These are phyloP conservation scores for Camellia sinensis DNA, from an alignment of 148 eudicot species.

Conservation along the genomic window DNA sequence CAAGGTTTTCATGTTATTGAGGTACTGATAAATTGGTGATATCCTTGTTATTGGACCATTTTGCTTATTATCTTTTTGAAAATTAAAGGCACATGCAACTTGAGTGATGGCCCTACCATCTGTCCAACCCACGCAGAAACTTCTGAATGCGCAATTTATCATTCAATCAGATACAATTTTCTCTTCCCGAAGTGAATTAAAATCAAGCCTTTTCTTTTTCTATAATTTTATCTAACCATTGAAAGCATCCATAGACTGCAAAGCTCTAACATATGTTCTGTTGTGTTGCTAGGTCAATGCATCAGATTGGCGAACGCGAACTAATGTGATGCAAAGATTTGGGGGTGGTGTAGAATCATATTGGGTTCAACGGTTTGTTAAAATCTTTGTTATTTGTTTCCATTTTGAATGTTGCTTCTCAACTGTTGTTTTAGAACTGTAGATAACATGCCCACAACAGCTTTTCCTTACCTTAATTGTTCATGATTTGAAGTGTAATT, in stretches of 20 bases:
- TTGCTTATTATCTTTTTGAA: conserved; percentile 4
- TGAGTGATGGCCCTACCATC: not conserved
- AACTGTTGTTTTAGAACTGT: not conserved
- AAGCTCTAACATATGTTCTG: conserved; percentile 6
- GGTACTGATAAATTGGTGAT: conserved; percentile 37
- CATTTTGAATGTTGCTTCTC: conserved; percentile 1
- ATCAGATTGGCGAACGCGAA: conserved; percentile 95
- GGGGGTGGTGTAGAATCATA: conserved; percentile 83
- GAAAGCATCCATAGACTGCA: not conserved
- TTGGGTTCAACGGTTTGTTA: conserved; percentile 67
- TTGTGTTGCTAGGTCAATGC: conserved; percentile 66
- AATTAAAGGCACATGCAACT: not conserved
- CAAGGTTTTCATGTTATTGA: conserved; percentile 90
- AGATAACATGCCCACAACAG: not conserved
- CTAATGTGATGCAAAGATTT: conserved; percentile 80
- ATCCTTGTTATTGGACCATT: conserved; percentile 16
- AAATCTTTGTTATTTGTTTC: conserved; percentile 9
- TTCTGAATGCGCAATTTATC: not conserved
- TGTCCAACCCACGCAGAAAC: not conserved
- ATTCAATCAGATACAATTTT: no score
- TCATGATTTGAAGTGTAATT: not conserved
- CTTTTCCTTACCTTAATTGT: not conserved
- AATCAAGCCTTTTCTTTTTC: not conserved
- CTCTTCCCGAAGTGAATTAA: not conserved
- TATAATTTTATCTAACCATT: not conserved